A percentile compares a stretch with the other conserved stretches of the same genome.
These are phyloP conservation scores for Pseudovirgaria hyperparasitica DNA, from an alignment of 2,329 filamentous ascomycete genomes.

Conservation along the genomic window DNA sequence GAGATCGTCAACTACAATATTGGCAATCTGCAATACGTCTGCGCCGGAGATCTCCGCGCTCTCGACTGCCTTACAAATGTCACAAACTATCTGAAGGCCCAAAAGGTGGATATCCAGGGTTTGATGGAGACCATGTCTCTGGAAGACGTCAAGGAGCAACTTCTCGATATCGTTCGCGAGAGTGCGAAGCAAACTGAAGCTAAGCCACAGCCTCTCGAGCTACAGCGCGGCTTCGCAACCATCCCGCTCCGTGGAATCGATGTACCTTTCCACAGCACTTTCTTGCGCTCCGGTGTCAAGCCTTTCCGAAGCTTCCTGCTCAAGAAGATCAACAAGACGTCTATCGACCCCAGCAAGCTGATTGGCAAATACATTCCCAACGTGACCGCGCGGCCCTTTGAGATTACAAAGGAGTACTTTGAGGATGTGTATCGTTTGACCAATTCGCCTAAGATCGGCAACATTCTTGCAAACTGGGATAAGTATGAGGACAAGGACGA, in stretches of 20 bases:
- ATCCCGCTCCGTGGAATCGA: constrained; percentile 96
- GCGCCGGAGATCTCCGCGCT: constrained; percentile 53
- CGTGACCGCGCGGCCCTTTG: constrained; percentile 91
- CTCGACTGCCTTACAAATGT: constrained; percentile 60
- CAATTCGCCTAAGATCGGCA: constrained; percentile 63
- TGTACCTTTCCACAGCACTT: constrained; percentile 98
- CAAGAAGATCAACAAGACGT: constrained; percentile 99
- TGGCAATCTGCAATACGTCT: constrained; percentile 58
- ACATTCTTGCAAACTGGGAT: constrained; percentile 66
- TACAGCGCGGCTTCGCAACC: constrained; percentile 91
- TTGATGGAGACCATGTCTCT: constrained; percentile 76
- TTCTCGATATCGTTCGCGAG: constrained; percentile 81
- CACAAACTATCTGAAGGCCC: constrained; percentile 88
- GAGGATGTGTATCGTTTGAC: constrained; percentile 96
- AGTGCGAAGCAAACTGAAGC: constrained; percentile 76
- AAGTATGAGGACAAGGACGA: constrained; percentile 35
- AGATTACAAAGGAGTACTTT: constrained; percentile 96
- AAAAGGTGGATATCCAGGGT: constrained; percentile 94
- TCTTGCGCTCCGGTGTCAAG: constrained; percentile 95
- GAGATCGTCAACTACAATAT: constrained; percentile 97
- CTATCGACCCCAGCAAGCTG: constrained; percentile 91
- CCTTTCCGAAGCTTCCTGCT: constrained; percentile 96
- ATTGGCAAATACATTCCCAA: constrained; percentile 99
- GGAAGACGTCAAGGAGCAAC: constrained; percentile 80
- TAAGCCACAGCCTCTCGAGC: constrained; percentile 78